Evolutionary conservation across 177 flowering plant species (phyloP), one percentile per base, ranked within the genome.

Genomic region (Vitis hybrid): DNA sequence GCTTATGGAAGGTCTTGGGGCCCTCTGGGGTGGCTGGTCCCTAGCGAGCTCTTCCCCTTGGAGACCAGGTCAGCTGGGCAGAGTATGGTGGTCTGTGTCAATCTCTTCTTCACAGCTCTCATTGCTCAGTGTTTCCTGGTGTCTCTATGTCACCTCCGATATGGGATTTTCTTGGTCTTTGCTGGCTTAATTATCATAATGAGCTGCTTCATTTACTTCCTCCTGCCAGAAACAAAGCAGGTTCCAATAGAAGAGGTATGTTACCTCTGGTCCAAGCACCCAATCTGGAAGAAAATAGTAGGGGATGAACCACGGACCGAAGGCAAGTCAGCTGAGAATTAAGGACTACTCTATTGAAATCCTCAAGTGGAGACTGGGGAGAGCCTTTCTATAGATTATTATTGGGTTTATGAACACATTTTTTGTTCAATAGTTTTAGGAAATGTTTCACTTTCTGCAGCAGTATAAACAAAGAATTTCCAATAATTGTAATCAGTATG

Each of bases 1-100:
- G 97, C 97, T n/a, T 92, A 84, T 61, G 98, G 97, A 58, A 80
- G 98, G 82, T 89, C 98, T 5, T 94, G 97, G 98, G 97, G 98
- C 0, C 98, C 97, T 13, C 80, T 94, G 6, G 97, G 97, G 12
- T 92, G 97, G 94, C 72, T 91, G 3, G 96, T 93, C 6, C 94
- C 97, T 2, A 92, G 94, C 53, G 98, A 92, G 87, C 77, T 92
- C 64, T 94, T 92, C 75, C 94, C 97, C 3, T 67, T 90, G 75
- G 97, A 92, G 79, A 94, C 90, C 3, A 80, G 97, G 55, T 94
- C 98, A 4, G 97, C 98, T 1, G 97, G 95, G 1, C 98, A 92
- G 74, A 90, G 94, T 45, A 60, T 94, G 14, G 97, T 92, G 68
- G 94, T 94, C 39, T 84, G 91, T 60, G 90, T 87, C 51, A 94